phyloP scores from a whole-genome alignment of 352 stramenopile species.

The Phytopythium helicoides region DNA sequence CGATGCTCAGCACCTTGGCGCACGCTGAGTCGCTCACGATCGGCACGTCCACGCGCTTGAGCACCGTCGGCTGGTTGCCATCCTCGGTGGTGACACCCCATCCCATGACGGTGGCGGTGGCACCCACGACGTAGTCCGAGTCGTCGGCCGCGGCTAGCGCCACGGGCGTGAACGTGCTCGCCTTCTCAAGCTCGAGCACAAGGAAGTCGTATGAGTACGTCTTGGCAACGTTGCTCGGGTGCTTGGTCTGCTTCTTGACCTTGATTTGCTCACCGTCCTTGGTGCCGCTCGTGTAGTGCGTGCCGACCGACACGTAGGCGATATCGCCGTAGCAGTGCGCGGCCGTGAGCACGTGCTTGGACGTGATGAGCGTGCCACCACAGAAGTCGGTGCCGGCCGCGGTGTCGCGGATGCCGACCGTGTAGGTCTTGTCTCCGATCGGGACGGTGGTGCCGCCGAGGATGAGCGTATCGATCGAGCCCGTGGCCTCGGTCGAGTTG shows the following conservation, averaged over 20 bases:
- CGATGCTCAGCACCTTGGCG: slow-evolving; percentile 25
- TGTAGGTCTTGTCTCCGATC: slow-evolving; percentile 48
- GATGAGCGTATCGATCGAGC: slow-evolving; percentile 35
- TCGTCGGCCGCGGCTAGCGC: slow-evolving; percentile 24
- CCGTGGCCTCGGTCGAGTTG: slow-evolving; percentile 3
- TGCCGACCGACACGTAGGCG: slow-evolving; percentile 51
- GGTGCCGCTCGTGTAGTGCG: slow-evolving; percentile 44
- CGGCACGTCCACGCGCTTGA: too few relatives aligned
- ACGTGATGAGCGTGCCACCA: slow-evolving; percentile 62
- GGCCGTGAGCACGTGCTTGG: slow-evolving; percentile 58
- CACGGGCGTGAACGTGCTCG: slow-evolving; percentile 36
- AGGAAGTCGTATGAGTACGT: slow-evolving; percentile 56
- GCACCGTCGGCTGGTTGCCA: slow-evolving; percentile 19
- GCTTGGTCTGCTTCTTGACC: slow-evolving; percentile 39
- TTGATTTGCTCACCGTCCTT: slow-evolving; percentile 44
- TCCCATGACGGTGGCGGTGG: slow-evolving; percentile 39
- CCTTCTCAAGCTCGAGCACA: slow-evolving; percentile 43
- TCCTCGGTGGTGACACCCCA: slow-evolving; percentile 28
- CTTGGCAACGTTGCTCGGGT: slow-evolving; percentile 43
- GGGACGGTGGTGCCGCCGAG: slow-evolving; percentile 37
- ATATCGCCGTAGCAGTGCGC: slow-evolving; percentile 53
- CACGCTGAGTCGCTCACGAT: slow-evolving; percentile 46
- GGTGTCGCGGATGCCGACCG: slow-evolving; percentile 32
- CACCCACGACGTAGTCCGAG: slow-evolving; percentile 15
- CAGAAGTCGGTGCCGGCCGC: too few relatives aligned